Evolutionary conservation across 768 basidiomycete genomes (phyloP).

Genomic region (Podaxis sp.): DNA sequence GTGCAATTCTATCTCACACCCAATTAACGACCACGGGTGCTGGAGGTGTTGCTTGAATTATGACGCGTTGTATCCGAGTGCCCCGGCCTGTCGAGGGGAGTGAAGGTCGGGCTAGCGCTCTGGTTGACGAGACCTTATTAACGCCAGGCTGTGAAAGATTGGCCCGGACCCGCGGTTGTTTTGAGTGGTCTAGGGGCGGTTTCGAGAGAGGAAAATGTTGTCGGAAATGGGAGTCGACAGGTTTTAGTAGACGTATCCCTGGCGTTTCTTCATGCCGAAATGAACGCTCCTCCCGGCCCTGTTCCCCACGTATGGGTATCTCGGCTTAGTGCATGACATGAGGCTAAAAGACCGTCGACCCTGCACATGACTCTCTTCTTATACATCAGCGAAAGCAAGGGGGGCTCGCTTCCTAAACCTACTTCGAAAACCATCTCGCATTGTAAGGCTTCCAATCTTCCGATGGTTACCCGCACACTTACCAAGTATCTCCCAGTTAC

Average conservation of each 20-base stretch:
- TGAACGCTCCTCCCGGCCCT: too few relatives aligned
- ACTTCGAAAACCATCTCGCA: neutral
- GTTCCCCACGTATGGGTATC: neutral
- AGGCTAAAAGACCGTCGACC: neutral
- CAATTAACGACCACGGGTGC: slow-evolving; percentile 8
- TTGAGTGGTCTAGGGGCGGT: neutral
- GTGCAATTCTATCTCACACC: slow-evolving; percentile 9
- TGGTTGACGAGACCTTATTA: neutral
- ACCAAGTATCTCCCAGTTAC: neutral
- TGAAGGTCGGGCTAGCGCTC: neutral
- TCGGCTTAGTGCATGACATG: neutral
- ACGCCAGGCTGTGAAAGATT: neutral
- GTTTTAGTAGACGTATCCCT: too few relatives aligned
- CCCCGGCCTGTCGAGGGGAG: neutral
- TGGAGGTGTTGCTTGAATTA: slow-evolving; percentile 10
- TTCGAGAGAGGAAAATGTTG: too few relatives aligned
- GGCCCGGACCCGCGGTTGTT: neutral
- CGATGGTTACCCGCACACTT: neutral
- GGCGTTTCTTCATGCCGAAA: too few relatives aligned
- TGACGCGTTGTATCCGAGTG: neutral
- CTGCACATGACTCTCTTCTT: neutral
- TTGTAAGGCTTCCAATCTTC: neutral
- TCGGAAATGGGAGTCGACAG: too few relatives aligned
- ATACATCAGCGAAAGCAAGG: neutral
- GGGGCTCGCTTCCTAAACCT: too few relatives aligned